Conservation (phyloP, 2,329 filamentous ascomycete genomes). For the Trichoderma endophyticum region DNA sequence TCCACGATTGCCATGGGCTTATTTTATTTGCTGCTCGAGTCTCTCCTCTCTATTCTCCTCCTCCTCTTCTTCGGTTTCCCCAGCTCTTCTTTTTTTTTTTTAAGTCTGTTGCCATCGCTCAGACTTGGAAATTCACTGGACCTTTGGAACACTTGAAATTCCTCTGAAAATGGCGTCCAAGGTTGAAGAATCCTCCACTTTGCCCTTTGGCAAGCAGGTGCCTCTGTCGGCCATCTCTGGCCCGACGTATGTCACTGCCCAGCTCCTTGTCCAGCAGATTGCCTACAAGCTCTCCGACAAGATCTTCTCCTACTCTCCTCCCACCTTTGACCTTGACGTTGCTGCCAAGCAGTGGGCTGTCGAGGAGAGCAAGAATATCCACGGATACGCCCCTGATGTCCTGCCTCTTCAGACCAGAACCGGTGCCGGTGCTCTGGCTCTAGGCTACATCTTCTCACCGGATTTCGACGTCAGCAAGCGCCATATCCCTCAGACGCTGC, state of each 20-base stretch:
- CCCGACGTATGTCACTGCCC: slow-evolving; percentile 88
- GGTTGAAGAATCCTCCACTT: slow-evolving; percentile 42
- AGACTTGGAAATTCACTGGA: not conserved
- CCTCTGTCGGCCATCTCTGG: slow-evolving; percentile 66
- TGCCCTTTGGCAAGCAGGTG: slow-evolving; percentile 57
- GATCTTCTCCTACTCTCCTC: slow-evolving; percentile 93
- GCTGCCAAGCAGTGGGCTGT: slow-evolving; percentile 76
- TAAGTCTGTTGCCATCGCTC: not conserved
- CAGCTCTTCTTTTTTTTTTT: not conserved
- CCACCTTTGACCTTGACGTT: slow-evolving; percentile 85
- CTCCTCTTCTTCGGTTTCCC: not conserved
- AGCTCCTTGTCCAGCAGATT: slow-evolving; percentile 92
- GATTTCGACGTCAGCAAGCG: slow-evolving; percentile 92
- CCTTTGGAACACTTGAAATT: not conserved
- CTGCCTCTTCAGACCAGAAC: slow-evolving; percentile 80
- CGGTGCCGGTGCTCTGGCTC: slow-evolving; percentile 84
- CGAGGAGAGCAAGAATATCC: slow-evolving; percentile 70
- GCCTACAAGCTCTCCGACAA: slow-evolving; percentile 94
- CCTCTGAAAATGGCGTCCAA: slow-evolving; percentile 14
- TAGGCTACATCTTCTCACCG: slow-evolving; percentile 96
- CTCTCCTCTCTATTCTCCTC: slow-evolving; percentile 18
- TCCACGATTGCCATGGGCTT: slow-evolving; percentile 15
- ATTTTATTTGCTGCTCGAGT: slow-evolving; percentile 5
- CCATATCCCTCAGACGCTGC: slow-evolving; percentile 83
- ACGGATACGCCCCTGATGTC: slow-evolving; percentile 75